Evolutionary conservation across 768 basidiomycete genomes (phyloP).

Genomic region (Pleurotus platypus): DNA sequence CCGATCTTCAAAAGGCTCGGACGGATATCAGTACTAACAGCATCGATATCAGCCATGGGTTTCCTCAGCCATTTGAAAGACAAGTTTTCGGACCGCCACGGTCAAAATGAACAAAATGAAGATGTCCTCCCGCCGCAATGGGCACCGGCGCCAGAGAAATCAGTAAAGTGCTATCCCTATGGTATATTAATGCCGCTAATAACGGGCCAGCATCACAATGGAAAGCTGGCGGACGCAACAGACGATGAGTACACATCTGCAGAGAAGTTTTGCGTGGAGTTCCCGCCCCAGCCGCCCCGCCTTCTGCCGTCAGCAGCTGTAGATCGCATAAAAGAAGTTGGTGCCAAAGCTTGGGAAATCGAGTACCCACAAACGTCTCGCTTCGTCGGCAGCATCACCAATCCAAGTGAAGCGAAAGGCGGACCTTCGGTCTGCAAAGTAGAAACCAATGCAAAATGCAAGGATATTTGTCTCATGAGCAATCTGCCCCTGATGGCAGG

Average conservation of each 20-base stretch:
- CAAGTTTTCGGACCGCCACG: not conserved
- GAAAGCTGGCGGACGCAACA: slow-evolving; percentile 53
- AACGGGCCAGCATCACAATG: slow-evolving; percentile 34
- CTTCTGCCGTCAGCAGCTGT: slow-evolving; percentile 50
- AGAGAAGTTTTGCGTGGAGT: slow-evolving; percentile 41
- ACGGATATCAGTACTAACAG: not conserved
- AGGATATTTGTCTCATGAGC: slow-evolving; percentile 54
- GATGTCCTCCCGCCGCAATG: slow-evolving; percentile 35
- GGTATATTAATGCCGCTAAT: too few species aligned
- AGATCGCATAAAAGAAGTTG: slow-evolving; percentile 44
- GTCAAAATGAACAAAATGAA: not conserved
- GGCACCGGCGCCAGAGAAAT: slow-evolving; percentile 55
- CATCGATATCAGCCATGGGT: not conserved
- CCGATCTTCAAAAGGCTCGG: too few species aligned
- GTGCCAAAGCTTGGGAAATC: slow-evolving; percentile 54
- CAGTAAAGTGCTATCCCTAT: slow-evolving; percentile 22
- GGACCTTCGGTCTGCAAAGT: slow-evolving; percentile 35
- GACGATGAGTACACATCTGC: slow-evolving; percentile 52
- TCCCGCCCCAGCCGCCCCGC: slow-evolving; percentile 36
- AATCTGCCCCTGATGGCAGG: slow-evolving; percentile 58
- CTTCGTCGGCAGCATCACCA: slow-evolving; percentile 42
- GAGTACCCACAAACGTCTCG: slow-evolving; percentile 34
- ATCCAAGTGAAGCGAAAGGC: slow-evolving; percentile 28
- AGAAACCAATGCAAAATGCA: slow-evolving; percentile 36
- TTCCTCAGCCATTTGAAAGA: slow-evolving; percentile 3